These are phyloP conservation scores for Pulveroboletus sp. DNA, from an alignment of 1,284 basidiomycete genomes.

Conservation along the genomic window DNA sequence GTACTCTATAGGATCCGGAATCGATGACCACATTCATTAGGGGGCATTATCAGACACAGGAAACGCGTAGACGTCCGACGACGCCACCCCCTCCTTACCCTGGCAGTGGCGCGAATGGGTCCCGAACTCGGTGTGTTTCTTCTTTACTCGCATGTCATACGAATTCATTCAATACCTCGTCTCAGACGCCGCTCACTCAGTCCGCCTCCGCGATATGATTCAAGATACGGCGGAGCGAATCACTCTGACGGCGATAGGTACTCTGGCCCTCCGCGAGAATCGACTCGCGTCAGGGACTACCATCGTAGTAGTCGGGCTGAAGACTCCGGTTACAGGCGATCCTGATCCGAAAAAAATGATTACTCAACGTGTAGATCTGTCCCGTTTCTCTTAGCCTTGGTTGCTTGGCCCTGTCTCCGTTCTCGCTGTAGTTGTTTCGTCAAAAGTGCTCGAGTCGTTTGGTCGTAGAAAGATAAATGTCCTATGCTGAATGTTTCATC, in stretches of 20 bases:
- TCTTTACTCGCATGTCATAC: background rate
- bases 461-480: background rate
- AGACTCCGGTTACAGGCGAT: slow-evolving; percentile 41
- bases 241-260: slow-evolving; percentile 47
- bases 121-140: slow-evolving; percentile 54
- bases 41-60: slow-evolving; percentile 45
- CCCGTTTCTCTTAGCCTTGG: slow-evolving; percentile 1
- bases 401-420: slow-evolving; percentile 1
- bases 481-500: slow-evolving; percentile 5
- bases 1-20: background rate
- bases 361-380: slow-evolving; percentile 4
- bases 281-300: slow-evolving; percentile 58
- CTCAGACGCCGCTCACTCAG: slow-evolving; percentile 73
- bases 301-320: slow-evolving; percentile 57
- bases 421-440: slow-evolving; percentile 3
- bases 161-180: background rate
- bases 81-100: slow-evolving; percentile 58
- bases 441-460: slow-evolving; percentile 13
- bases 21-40: slow-evolving; percentile 32
- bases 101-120: slow-evolving; percentile 40
- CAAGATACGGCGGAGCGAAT: slow-evolving; percentile 39
- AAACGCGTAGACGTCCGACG: slow-evolving; percentile 55
- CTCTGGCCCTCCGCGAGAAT: slow-evolving; percentile 43
- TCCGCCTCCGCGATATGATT: slow-evolving; percentile 53
- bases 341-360: slow-evolving; percentile 20